These are phyloP conservation scores for Linnemannia schmuckeri DNA, from an alignment of 192 early-diverging fungal species.

Conservation along the genomic window DNA sequence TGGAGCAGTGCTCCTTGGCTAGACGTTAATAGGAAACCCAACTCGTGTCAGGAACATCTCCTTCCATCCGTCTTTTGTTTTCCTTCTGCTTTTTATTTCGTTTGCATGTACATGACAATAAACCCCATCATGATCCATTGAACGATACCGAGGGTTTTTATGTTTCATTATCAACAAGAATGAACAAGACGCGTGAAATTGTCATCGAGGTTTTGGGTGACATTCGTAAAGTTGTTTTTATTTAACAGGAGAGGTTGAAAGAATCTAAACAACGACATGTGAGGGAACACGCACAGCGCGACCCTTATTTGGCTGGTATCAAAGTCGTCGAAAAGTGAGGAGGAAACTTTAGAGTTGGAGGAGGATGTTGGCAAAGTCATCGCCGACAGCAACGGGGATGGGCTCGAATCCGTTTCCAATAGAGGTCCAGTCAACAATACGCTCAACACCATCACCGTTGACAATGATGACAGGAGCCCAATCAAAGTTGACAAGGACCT, in stretches of 20 bases:
- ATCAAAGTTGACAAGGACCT: constrained; percentile 21
- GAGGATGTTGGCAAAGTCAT: constrained; percentile 37
- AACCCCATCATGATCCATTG: background rate
- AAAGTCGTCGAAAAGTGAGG: background rate
- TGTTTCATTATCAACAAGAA: background rate
- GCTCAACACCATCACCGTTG: constrained; percentile 26
- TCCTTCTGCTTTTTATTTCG: background rate
- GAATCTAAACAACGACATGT: background rate
- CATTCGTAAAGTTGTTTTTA: background rate
- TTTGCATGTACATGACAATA: background rate
- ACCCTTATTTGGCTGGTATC: background rate
- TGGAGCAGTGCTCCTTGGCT: constrained; percentile 56
- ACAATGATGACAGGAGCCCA: constrained; percentile 14
- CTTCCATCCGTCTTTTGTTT: background rate
- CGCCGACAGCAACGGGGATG: constrained; percentile 15
- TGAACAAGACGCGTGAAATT: too few relatives aligned
- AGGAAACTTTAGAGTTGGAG: background rate
- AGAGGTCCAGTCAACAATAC: constrained; percentile 24
- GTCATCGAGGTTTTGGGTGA: background rate
- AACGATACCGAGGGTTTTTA: background rate
- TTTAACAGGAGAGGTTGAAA: background rate
- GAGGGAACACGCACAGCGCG: background rate
- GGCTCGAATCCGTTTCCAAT: background rate
- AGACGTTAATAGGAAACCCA: background rate
- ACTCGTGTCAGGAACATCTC: background rate